Evolutionary conservation across 2,329 filamentous ascomycete genomes (phyloP), one percentile per base, ranked within the genome.

Genomic region (Didymella keratinophila): DNA sequence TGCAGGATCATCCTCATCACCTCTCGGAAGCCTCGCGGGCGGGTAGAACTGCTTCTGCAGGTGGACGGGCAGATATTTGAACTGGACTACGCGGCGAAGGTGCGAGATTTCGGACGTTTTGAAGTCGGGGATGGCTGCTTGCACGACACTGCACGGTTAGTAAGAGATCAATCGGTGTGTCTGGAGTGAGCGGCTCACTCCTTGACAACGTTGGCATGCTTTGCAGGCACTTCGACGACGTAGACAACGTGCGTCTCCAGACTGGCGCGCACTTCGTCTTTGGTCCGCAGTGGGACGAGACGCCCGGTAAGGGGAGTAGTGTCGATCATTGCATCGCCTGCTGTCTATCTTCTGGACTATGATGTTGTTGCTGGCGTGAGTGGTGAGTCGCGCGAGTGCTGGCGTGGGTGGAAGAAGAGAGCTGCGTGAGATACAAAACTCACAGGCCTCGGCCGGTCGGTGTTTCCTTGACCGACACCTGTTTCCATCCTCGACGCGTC

Each of bases 41-140:
- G 71, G 68, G 45, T 67, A 68, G 67, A 71, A 76, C 51, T 69
- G 64, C 66, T 69, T 70, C 66, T 73, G 73, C 61, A 90, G 81
- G 66, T 89, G 87, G 25, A 82, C 79, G 10, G 90, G 89, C 9
- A 93, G 81, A 69, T 89, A 88, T 52, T 81, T 80, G 45, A 85
- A 85, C 76, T 93, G 92, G 58, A 88, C 89, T 74, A 92, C 91
- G 74, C 90, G 86, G 63, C 90, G 89, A 55, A 94, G 82, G 78
- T 94, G 81, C 58, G 80, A 79, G 47, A 82, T 74, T 66, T 82
- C 78, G 49, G 78, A 69, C 10, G 75, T 67, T 60, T 79, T 79
- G 63, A 79, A 76, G 58, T 77, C 75, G 36, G 78, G 76, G 43
- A 82, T 69, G 39, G 77, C 76, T 54, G 76, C 74, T 71, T 81